Base-by-base conservation (phyloP, 2,329 filamentous ascomycete species). In the Teratosphaeriaceae sp. region DNA sequence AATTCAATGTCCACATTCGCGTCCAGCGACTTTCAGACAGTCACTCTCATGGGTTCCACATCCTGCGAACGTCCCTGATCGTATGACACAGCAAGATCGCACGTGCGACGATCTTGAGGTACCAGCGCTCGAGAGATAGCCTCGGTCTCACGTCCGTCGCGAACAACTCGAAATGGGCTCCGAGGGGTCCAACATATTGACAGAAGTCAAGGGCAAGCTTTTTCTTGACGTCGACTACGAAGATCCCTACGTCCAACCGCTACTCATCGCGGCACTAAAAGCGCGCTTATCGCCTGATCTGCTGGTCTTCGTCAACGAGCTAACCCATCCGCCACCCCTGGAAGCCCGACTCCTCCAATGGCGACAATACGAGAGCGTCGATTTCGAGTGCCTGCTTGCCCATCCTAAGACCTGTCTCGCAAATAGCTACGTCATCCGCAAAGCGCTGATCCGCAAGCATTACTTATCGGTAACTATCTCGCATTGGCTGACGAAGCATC, bases 361-460 rank as follows among this genome's bases (percentile, higher is more conserved):
- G 60, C 78, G 80, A 2, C 78, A 85, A 24, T 98, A 98, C 66
- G 92, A 98, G 65, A 73, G 78, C 31, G 78, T 97, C 46, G 85
- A 94, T 60, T 97, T 95, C 63, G 81, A 85, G 42, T 79, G 84
- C 56, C 76, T 85, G 15, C 72, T 84, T 44, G 63, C 71, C 1
- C 72, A 87, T 53, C 67, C 84, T 0, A 61, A 65, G 0, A 79
- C 78, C 0, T 79, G 76, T 9, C 71, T 95, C 1, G 74, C 86
- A 54, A 97, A 96, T 66, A 86, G 87, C 59, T 97, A 96, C 65
- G 78, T 96, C 60, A 94, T 97, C 62, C 85, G 92, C 57, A 97
- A 97, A 71, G 92, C 92, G 0, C 73, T 98, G 16, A 97, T 97
- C 56, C 80, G 92, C 46, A 98, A 98, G 66, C 92, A 98, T 64